Evolutionary conservation across 495 filamentous ascomycete genomes (phyloP).

Genomic region (Xylaria castorea): DNA sequence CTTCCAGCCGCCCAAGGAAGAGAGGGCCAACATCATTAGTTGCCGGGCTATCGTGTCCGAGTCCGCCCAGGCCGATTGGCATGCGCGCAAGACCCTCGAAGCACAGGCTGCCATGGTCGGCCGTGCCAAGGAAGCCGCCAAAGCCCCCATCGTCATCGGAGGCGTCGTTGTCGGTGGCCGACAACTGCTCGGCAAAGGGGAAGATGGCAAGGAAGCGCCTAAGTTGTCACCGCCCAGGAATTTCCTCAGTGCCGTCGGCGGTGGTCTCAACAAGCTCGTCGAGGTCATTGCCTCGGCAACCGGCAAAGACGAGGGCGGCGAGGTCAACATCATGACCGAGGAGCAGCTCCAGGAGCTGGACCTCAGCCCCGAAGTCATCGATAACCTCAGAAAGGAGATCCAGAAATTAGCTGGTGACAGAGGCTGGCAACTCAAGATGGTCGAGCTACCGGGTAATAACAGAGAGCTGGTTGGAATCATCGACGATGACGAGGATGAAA

Average conservation of each 20-base stretch:
- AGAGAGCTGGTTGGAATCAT: constrained; percentile 54
- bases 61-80: constrained; percentile 63
- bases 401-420: constrained; percentile 57
- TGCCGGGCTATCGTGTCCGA: constrained; percentile 75
- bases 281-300: constrained; percentile 49
- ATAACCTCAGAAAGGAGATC: constrained; percentile 66
- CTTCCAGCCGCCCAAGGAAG: constrained; percentile 85
- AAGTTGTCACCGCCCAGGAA: constrained; percentile 47
- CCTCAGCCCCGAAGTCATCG: constrained; percentile 71
- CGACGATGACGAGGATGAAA: constrained; percentile 54
- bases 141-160: constrained; percentile 50
- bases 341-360: constrained; percentile 72
- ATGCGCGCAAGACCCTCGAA: constrained; percentile 59
- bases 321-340: constrained; percentile 58
- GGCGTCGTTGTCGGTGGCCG: constrained; percentile 63
- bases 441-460: constrained; percentile 48
- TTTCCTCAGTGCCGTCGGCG: constrained; percentile 35
- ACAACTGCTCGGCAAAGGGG: constrained; percentile 50
- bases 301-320: constrained; percentile 61
- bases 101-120: constrained; percentile 58
- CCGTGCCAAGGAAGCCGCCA: constrained; percentile 40
- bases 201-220: constrained; percentile 50
- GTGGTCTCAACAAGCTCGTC: constrained; percentile 31
- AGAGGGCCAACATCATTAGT: constrained; percentile 76
- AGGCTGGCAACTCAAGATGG: constrained; percentile 62